Percentiles rank a stretch among this genome's conserved stretches.
Conservation (phyloP, 2,329 filamentous ascomycete species). For the Kalmusia sp. region DNA sequence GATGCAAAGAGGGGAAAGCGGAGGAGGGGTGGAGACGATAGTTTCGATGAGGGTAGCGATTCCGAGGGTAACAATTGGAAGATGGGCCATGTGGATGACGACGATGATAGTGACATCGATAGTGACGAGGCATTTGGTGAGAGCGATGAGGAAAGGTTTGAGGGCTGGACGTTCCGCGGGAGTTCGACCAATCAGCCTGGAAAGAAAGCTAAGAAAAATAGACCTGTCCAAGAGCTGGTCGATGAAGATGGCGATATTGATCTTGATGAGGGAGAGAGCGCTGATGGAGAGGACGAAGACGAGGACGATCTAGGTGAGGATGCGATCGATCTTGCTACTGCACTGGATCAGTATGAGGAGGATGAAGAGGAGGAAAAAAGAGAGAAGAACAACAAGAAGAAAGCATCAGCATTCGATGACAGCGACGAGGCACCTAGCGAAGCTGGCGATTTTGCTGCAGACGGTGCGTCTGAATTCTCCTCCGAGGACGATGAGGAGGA, state of each 20-base stretch:
- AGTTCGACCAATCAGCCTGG: conserved; percentile 59
- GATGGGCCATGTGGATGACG: conserved; percentile 72
- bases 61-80: conserved; percentile 87
- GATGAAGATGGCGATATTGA: conserved; percentile 51
- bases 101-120: conserved; percentile 73
- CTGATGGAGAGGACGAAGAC: conserved; percentile 56
- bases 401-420: conserved; percentile 52
- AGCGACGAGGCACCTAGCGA: conserved; percentile 63
- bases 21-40: conserved; percentile 52
- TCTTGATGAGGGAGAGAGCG: conserved; percentile 56
- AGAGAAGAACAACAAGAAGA: conserved; percentile 41
- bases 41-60: conserved; percentile 78
- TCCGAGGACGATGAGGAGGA: conserved; percentile 54
- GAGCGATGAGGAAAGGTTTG: conserved; percentile 85
- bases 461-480: conserved; percentile 58
- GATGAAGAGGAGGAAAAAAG: conserved; percentile 39
- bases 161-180: conserved; percentile 74
- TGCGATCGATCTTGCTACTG: conserved; percentile 67
- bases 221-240: conserved; percentile 30
- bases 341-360: conserved; percentile 60
- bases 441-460: conserved; percentile 51
- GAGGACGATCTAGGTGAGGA: conserved; percentile 70
- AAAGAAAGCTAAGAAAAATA: conserved; percentile 47
- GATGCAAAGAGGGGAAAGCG: conserved; percentile 42
- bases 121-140: conserved; percentile 86